A percentile compares a stretch with the other conserved stretches of the same genome.
phyloP scores from a whole-genome alignment of 805 yeast species.

The Wickerhamomyces rabaulensis region DNA sequence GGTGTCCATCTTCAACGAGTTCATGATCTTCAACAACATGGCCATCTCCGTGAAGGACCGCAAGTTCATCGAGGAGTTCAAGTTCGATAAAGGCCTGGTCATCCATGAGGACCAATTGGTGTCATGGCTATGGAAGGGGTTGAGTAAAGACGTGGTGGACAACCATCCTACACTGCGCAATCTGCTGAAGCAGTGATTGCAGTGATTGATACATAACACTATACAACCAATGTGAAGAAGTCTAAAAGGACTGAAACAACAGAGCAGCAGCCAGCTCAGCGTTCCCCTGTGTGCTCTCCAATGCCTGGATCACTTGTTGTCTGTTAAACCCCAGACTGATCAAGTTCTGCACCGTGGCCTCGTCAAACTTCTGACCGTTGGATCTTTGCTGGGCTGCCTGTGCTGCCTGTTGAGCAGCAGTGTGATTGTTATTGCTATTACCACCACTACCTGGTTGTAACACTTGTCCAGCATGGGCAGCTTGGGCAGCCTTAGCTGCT shows the following conservation, averaged over 20 bases:
- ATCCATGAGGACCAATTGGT: background rate
- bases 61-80: slow-evolving; percentile 74
- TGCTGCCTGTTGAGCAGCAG: slow-evolving; percentile 6
- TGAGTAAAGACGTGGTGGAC: slow-evolving; percentile 22
- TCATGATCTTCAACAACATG: slow-evolving; percentile 60
- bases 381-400: slow-evolving; percentile 6
- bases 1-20: slow-evolving; percentile 83
- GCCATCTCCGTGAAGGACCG: slow-evolving; percentile 80
- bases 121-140: slow-evolving; percentile 29
- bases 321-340: slow-evolving; percentile 68
- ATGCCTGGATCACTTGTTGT: slow-evolving; percentile 57
- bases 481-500: slow-evolving; percentile 11
- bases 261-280: slow-evolving; percentile 83
- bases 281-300: slow-evolving; percentile 66
- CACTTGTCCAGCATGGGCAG: slow-evolving; percentile 3
- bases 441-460: too few relatives aligned
- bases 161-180: slow-evolving; percentile 21
- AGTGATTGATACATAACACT: too few relatives aligned
- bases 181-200: background rate
- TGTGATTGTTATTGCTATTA: background rate
- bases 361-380: slow-evolving; percentile 23
- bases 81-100: slow-evolving; percentile 36
- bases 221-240: too few relatives aligned
- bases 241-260: slow-evolving; percentile 38
- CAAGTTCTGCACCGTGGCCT: slow-evolving; percentile 39